phyloP scores from a whole-genome alignment of 306 rosid genomes.

The Trifolium dubium region DNA sequence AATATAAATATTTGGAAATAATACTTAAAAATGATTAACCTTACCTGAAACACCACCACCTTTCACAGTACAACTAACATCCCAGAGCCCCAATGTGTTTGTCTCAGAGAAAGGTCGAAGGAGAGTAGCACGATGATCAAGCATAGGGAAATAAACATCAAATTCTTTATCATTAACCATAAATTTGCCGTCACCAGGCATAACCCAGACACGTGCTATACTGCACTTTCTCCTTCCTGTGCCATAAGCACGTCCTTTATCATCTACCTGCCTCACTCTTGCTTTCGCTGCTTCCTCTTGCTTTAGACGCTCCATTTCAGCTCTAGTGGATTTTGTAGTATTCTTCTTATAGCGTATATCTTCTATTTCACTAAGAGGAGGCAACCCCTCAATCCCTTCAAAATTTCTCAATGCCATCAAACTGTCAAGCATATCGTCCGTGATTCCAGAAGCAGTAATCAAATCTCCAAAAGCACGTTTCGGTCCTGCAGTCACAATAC shows the following conservation, averaged over 20 bases:
- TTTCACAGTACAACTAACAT: conserved; percentile 79
- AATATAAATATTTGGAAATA: background rate
- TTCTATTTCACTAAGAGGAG: conserved; percentile 77
- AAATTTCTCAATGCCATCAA: conserved; percentile 87
- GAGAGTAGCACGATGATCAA: conserved; percentile 93
- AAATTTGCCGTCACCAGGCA: conserved; percentile 87
- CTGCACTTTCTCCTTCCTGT: conserved; percentile 99
- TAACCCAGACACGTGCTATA: conserved; percentile 92
- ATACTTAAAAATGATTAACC: conserved; percentile 27
- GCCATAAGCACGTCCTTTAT: conserved; percentile 91
- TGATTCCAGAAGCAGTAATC: conserved; percentile 89
- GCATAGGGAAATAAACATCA: conserved; percentile 93
- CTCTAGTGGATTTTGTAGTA: conserved; percentile 69
- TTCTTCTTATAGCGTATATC: conserved; percentile 76
- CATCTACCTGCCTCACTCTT: conserved; percentile 87
- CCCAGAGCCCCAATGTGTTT: conserved; percentile 94
- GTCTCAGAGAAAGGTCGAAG: conserved; percentile 96
- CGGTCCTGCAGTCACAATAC: conserved; percentile 65
- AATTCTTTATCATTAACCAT: conserved; percentile 78
- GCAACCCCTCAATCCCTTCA: conserved; percentile 81
- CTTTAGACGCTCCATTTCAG: conserved; percentile 90
- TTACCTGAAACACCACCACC: conserved; percentile 93
- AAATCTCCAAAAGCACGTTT: conserved; percentile 87
- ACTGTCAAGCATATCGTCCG: conserved; percentile 92
- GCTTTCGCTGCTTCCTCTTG: conserved; percentile 90